Percentiles rank a stretch among this genome's conserved stretches.
These are phyloP conservation scores for Candida cerambycidarum DNA, from an alignment of 805 yeast species.

Conservation along the genomic window DNA sequence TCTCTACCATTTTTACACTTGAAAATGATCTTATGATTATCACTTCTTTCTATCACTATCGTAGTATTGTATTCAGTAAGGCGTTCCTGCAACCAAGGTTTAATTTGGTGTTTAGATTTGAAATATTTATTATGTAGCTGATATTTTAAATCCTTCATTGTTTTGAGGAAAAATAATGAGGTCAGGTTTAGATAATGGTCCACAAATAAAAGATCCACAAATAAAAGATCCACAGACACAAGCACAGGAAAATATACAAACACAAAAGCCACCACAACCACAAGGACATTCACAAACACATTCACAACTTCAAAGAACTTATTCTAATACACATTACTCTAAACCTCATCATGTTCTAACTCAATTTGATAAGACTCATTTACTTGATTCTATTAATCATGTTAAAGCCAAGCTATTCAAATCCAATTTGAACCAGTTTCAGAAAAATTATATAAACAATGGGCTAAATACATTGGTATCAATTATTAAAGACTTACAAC, in stretches of 20 bases:
- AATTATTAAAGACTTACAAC: slow-evolving; percentile 7
- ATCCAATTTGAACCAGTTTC: slow-evolving; percentile 8
- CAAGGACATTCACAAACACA: not conserved
- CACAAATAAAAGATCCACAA: not conserved
- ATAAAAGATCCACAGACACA: not conserved
- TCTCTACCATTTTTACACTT: slow-evolving; percentile 45
- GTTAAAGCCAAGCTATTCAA: not conserved
- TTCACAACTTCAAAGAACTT: not conserved
- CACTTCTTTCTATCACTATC: slow-evolving; percentile 63
- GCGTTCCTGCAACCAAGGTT: slow-evolving; percentile 48
- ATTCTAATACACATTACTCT: not conserved
- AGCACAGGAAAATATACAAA: not conserved
- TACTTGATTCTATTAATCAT: slow-evolving; percentile 1
- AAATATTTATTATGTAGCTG: slow-evolving; percentile 7
- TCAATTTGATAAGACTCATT: slow-evolving; percentile 6
- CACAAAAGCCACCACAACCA: not conserved
- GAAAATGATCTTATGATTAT: slow-evolving; percentile 58
- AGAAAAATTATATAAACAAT: slow-evolving; percentile 11
- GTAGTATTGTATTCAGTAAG: slow-evolving; percentile 50
- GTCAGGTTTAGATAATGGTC: not conserved
- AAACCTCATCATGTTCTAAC: slow-evolving; percentile 5
- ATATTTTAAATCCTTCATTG: slow-evolving; percentile 9
- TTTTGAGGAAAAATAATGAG: not conserved
- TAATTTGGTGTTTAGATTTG: slow-evolving; percentile 48
- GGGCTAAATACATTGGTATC: slow-evolving; percentile 9